Evolutionary conservation across 1,284 basidiomycete genomes (phyloP), one percentile per base, ranked within the genome.

Genomic region (Cystobasidiaceae sp.): DNA sequence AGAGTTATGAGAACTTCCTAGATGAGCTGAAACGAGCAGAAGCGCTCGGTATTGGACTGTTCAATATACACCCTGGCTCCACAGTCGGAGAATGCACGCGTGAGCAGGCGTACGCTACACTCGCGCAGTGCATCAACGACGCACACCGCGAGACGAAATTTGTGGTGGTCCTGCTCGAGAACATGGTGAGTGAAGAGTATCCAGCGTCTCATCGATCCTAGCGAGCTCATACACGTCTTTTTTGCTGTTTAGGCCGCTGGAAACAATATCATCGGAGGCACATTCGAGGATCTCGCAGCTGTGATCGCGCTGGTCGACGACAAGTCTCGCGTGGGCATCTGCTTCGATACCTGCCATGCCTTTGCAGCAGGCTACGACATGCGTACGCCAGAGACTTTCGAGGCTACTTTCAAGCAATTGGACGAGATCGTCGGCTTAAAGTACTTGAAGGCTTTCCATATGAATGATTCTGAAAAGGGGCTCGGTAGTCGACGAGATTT

Each of bases 1-100:
- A 87, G 69, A 86, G 87, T 0, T 91, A 87, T 69, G 79, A 82
- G 41, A 91, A 89, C 72, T 92, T 93, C 75, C 72, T 90, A 8
- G 90, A 93, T 69, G 90, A 93, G 68, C 77, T 93, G 19, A 80
- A 82, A 55, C 45, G 55, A 41, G 91, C 90, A 72, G 86, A 91
- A 72, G 80, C 82, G 70, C 82, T 93, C 21, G 89, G 87, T 0
- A 79, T 93, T 51, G 78, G 79, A 52, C 75, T 88, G 9, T 92
- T 89, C 77, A 93, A 93, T 74, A 90, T 92, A 76, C 90, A 93
- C 73, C 89, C 89, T 28, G 89, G 89, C 0, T 90, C 87, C 0
- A 87, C 88, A 0, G 85, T 89, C 15, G 88, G 88, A 2, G 79
- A 79, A 27, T 82, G 83, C 1, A 83, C 85, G 0, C 37, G 32